These are phyloP conservation scores for Plasmodium adleri DNA, from an alignment of 169 alveolate genomes.

Conservation along the genomic window DNA sequence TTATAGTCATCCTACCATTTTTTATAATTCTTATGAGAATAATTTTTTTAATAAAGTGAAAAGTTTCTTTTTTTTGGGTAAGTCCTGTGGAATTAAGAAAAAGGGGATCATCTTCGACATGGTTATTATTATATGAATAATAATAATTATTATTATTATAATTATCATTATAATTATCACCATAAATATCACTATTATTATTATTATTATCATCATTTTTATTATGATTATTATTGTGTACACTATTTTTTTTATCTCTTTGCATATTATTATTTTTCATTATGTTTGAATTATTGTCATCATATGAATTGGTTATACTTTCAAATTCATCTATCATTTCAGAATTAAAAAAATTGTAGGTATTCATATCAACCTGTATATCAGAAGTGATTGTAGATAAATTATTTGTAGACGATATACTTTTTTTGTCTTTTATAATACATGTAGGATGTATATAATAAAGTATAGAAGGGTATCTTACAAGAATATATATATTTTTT, in stretches of 20 bases:
- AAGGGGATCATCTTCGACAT: background rate
- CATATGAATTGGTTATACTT: background rate
- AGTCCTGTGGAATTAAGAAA: background rate
- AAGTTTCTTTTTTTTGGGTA: conserved; percentile 1
- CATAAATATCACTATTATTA: background rate
- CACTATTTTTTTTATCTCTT: background rate
- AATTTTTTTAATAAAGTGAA: conserved; percentile 48
- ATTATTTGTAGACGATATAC: background rate
- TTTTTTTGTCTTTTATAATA: background rate
- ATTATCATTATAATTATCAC: background rate
- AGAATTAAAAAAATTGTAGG: background rate
- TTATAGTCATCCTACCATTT: conserved; percentile 61
- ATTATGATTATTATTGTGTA: background rate
- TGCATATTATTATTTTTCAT: background rate
- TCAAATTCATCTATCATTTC: background rate
- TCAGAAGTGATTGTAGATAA: background rate
- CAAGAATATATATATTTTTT: conserved; percentile 41
- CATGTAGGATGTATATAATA: conserved; percentile 67
- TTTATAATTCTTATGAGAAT: conserved; percentile 58
- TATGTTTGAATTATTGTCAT: background rate
- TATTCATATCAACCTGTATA: background rate
- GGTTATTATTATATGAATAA: background rate
- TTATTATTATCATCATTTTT: background rate
- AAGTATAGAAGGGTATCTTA: conserved; percentile 58
- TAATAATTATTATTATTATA: background rate